Base-by-base conservation (phyloP, 1,284 basidiomycete genomes). In the Volvariella surrecta region DNA sequence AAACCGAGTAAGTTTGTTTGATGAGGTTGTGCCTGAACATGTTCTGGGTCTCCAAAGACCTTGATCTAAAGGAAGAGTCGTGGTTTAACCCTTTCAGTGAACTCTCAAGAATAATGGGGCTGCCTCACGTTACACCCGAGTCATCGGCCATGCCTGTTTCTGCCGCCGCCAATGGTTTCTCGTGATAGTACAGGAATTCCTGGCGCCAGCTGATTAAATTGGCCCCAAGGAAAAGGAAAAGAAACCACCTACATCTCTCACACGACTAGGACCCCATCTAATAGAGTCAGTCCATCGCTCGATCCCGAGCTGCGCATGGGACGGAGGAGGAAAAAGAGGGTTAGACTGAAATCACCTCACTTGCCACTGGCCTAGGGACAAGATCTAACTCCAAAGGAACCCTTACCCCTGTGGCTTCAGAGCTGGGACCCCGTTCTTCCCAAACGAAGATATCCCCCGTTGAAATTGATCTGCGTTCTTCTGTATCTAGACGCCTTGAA, bases 281-380 rank as follows among this genome's bases (percentile, higher is more conserved):
- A 86, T 83, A 20, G 79, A 83, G 55, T 85, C 86, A 32, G 82
- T 89, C 84, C 83, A 87, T 39, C 84, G 71, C 57, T 86, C 82
- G 32, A 88, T 85, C 31, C 81, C 82, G 45, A 82, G 69, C 73
- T 85, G 51, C 24, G 45, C 32, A 43, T 43, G 37, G 15, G 45
- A 37, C 20, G 16, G 9, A 31, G 21, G 30, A 37, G 18, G 20
- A 10, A 42, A 35, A 17, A 47, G 24, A 28, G 24, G 24, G 24
- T 28, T 6, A 28, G 24, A 11, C 11, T 28, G 24, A 28, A 6
- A 28, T 28, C 24, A 28, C 6, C 24, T 28, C 24, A 28, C 24
- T 28, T 11, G 24, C 24, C 6, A n/a, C 6, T 6, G 24, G 24
- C 24, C 39, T 17, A 41, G 28, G 18, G 45, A 42, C 32, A 30